Evolutionary conservation across 176 grass and related monocot species (phyloP), one percentile per base, ranked within the genome.

Genomic region (Chrysopogon serrulatus): DNA sequence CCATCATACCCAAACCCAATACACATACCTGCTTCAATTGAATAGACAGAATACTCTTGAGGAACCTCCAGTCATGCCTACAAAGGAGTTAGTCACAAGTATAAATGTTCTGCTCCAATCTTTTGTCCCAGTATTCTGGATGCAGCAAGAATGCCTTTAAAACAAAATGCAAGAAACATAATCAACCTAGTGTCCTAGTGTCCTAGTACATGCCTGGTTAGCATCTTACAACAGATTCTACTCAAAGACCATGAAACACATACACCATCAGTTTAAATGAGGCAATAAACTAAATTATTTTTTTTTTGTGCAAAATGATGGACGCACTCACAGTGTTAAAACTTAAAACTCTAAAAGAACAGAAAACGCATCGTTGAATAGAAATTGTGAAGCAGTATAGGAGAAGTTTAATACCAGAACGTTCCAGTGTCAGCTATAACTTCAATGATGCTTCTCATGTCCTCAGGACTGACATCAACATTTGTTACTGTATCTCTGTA

Each of bases 1-100:
- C 31, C 15, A 73, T 78, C 65, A 78, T 87, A 93, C 85, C 85
- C 4, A 73, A 88, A 93, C 87, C 87, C 8, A 73, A 48, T 90
- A 81, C 71, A 74, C 89, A 94, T 95, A 98, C 96, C 96, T 98
- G 93, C 87, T 95, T 96, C 77, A 98, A 74, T 80, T 88, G 89
- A 71, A 88, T 74, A 87, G 93, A 95, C 67, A 98, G 21, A 72
- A 98, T 73, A 75, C 78, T 68, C 85, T 88, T 98, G 53, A 98
- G 87, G 85, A 86, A 92, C 66, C 72, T 80, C 96, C 96, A 98
- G 70, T 98, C 96, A 76, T 96, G 93, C 96, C 96, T 98, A 79
- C 43, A 74, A 83, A 75, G 40, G 83, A 88, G 39, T 86, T 83
- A 80, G 79, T 85, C 70, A 30, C 53, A 73, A 33, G 39, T 51